phyloP scores from a whole-genome alignment of 2,329 filamentous ascomycete species.

The Colletotrichum tanaceti region DNA sequence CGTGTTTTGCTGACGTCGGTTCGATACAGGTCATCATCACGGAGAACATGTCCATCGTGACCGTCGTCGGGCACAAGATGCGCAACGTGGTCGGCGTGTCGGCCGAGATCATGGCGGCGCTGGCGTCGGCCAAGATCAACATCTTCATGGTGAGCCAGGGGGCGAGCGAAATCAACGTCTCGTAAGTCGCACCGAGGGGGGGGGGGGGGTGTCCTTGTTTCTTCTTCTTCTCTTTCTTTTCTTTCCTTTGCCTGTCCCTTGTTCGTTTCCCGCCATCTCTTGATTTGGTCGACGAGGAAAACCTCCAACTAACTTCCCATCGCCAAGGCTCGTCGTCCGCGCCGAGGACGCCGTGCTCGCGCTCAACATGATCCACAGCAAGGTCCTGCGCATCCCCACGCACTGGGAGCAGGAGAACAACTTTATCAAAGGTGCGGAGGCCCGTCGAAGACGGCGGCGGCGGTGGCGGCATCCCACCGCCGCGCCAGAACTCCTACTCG shows the following conservation, averaged over 20 bases:
- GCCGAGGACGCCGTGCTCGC: constrained; percentile 89
- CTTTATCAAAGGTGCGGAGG: constrained; percentile 38
- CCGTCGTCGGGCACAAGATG: constrained; percentile 93
- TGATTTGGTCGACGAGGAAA: neutral
- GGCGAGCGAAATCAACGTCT: constrained; percentile 98
- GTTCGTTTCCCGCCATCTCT: too few species aligned
- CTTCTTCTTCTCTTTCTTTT: neutral
- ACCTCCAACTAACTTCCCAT: neutral
- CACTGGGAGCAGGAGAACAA: constrained; percentile 37
- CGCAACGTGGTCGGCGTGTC: constrained; percentile 93
- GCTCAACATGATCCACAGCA: constrained; percentile 95
- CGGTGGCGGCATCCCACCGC: neutral
- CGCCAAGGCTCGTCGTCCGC: constrained; percentile 76
- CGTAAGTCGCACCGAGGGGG: too few species aligned
- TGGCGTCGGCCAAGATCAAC: constrained; percentile 37
- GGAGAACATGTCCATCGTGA: constrained; percentile 93
- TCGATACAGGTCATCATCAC: constrained; percentile 23
- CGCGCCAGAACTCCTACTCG: too few species aligned
- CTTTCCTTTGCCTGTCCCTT: too few species aligned
- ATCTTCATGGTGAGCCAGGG: constrained; percentile 61
- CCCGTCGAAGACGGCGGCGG: neutral
- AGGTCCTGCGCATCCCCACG: constrained; percentile 49
- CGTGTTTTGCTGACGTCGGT: too few species aligned
- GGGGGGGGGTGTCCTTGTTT: too few species aligned
- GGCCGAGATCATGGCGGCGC: constrained; percentile 30